phyloP scores from a whole-genome alignment of 208 protist genomes.

The Trypanosoma mega region DNA sequence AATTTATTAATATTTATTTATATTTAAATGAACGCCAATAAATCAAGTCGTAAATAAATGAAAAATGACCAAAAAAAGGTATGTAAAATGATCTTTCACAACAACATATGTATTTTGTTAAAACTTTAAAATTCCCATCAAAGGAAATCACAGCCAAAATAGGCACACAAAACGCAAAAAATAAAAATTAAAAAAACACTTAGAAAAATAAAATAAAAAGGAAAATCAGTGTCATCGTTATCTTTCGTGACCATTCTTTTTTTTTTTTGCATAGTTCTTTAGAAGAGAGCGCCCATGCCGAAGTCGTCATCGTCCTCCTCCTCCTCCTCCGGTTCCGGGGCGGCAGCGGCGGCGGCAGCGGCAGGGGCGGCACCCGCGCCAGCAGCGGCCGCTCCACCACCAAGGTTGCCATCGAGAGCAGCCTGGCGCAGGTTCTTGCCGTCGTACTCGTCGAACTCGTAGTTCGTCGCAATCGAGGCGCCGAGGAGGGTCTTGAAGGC shows the following conservation, averaged over 20 bases:
- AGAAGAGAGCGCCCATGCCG: constrained; percentile 84
- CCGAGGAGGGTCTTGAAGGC: constrained; percentile 98
- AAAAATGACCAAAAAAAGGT: too few species aligned
- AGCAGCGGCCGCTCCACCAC: constrained; percentile 69
- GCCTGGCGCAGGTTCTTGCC: constrained; percentile 89
- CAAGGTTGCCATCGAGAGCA: constrained; percentile 81
- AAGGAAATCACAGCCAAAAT: constrained; percentile 1
- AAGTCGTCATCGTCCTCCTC: constrained; percentile 87
- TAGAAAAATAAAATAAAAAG: constrained; percentile 23
- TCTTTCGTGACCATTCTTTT: constrained; percentile 5
- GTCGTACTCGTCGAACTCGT: constrained; percentile 89
- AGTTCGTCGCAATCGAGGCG: constrained; percentile 92
- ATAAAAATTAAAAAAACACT: constrained; percentile 15
- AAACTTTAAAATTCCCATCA: too few species aligned
- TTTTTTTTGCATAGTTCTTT: too few species aligned
- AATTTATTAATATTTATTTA: not conserved
- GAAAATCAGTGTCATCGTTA: constrained; percentile 3
- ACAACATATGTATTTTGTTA: too few species aligned
- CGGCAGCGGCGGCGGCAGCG: constrained; percentile 35
- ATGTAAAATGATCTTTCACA: too few species aligned
- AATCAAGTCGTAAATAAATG: too few species aligned
- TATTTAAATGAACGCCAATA: not conserved
- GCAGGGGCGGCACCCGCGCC: constrained; percentile 41
- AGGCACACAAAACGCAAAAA: not conserved
- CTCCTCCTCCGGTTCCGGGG: constrained; percentile 49